Percentiles rank a stretch among this genome's conserved stretches.
phyloP scores from a whole-genome alignment of 1,284 basidiomycete species.

The Fistulina hepatica region DNA sequence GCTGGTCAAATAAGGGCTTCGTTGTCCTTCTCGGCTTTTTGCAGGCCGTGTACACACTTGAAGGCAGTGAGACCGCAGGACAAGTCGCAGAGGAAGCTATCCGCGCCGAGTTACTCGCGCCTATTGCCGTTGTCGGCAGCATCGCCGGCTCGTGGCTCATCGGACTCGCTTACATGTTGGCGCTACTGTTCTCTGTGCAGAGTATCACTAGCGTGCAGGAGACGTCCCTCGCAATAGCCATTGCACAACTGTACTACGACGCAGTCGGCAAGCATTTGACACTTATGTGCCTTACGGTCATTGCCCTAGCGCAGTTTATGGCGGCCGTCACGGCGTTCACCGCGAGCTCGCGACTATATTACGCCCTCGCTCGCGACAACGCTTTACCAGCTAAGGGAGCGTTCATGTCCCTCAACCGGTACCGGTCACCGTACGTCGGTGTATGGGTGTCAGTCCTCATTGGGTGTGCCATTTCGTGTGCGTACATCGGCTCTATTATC shows the following conservation, averaged over 20 bases:
- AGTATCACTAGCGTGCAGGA: constrained; percentile 38
- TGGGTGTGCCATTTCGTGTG: constrained; percentile 46
- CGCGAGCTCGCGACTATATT: constrained; percentile 45
- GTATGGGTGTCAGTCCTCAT: constrained; percentile 44
- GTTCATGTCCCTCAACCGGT: constrained; percentile 42
- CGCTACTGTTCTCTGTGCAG: constrained; percentile 48
- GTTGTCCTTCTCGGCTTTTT: constrained; percentile 51
- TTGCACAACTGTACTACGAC: constrained; percentile 48
- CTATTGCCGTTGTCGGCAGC: constrained; percentile 43
- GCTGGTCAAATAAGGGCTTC: constrained; percentile 42
- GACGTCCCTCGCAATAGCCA: constrained; percentile 43
- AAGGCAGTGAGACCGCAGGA: constrained; percentile 53
- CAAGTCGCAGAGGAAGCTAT: constrained; percentile 52
- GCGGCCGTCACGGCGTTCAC: constrained; percentile 52
- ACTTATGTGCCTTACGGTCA: constrained; percentile 40
- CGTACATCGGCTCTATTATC: constrained; percentile 46
- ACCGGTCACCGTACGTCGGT: constrained; percentile 44
- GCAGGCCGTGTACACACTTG: constrained; percentile 52
- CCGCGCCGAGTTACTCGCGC: constrained; percentile 45
- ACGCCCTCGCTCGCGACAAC: constrained; percentile 45
- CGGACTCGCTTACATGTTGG: constrained; percentile 48
- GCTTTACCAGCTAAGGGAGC: constrained; percentile 35
- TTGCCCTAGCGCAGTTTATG: constrained; percentile 42
- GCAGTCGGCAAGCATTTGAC: constrained; percentile 39
- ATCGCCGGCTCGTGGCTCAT: constrained; percentile 53